Conservation (phyloP, 1,139 yeast genomes). For the Candida smagusa region DNA sequence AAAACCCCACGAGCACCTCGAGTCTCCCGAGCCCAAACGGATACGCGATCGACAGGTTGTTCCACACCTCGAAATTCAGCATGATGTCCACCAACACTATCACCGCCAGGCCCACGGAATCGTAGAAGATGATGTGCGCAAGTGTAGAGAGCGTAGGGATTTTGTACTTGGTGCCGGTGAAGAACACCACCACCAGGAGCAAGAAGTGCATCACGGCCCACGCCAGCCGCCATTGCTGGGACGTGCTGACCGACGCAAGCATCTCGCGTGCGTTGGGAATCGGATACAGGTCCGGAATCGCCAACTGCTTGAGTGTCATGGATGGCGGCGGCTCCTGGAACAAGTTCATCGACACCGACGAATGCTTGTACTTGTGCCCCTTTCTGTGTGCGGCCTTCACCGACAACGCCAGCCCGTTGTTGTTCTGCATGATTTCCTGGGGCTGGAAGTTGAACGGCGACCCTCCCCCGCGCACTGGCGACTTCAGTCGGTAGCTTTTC, state of each 20-base stretch:
- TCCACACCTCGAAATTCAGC: conserved; percentile 92
- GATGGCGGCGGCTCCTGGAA: conserved; percentile 85
- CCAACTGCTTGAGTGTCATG: conserved; percentile 50
- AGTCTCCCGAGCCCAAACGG: conserved; percentile 92
- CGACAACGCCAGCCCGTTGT: conserved; percentile 25
- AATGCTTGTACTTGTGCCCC: conserved; percentile 93
- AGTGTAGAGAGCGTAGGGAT: conserved; percentile 70
- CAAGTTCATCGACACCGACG: conserved; percentile 94
- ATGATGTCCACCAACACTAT: conserved; percentile 73
- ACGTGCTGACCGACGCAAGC: conserved; percentile 46
- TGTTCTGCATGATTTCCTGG: conserved; percentile 32
- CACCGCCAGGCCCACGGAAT: conserved; percentile 73
- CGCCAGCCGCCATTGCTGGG: conserved; percentile 54
- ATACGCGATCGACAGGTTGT: conserved; percentile 70
- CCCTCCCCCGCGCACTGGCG: conserved; percentile 36
- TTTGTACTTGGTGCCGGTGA: conserved; percentile 55
- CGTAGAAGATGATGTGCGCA: conserved; percentile 85
- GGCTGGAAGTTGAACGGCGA: conserved; percentile 57
- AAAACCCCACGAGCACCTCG: conserved; percentile 86
- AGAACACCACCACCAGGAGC: conserved; percentile 54
- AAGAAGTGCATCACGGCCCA: conserved; percentile 70
- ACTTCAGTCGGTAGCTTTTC: conserved; percentile 34
- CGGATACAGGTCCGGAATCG: conserved; percentile 76
- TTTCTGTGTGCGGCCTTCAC: conserved; percentile 72
- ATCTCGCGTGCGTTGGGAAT: conserved; percentile 73